Evolutionary conservation across 2,329 filamentous ascomycete species (phyloP), one percentile per base, ranked within the genome.

Genomic region (Dothideomycetidae sp.): DNA sequence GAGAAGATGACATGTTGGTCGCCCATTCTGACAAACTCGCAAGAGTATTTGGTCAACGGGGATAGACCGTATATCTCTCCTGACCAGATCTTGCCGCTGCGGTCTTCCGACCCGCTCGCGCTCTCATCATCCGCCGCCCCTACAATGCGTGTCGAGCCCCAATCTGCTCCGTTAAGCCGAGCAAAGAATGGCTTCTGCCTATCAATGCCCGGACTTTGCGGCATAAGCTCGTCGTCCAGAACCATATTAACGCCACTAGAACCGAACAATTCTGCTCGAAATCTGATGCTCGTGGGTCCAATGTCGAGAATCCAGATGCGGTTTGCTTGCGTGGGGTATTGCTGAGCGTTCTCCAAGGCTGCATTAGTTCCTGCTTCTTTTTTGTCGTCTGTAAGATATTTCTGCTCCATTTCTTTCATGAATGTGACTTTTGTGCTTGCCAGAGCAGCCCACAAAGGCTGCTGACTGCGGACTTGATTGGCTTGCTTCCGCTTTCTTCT

Each of bases 381-480:
- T 35, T 76, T 78, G 59, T 85, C 81, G 39, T 73, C 73, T 42
- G 78, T 71, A 41, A 78, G 75, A 55, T 81, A 76, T 47, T 81
- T 88, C 55, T 92, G 73, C 60, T 69, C 66, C 56, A 67, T 71
- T 64, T 60, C 86, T 63, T 93, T 90, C 53, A 92, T 78, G 61
- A 93, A 84, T 50, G 90, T 88, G 55, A 94, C 86, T 68, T 94
- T 94, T 53, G 86, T 93, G 62, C 84, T 93, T 36, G 86, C 86
- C 49, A 94, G 72, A 33, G 86, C 86, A 46, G 86, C 84, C 86
- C 86, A 94, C 46, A 94, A 73, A 33, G 86, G 86, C 61, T 94
- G 86, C 53, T 84, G 78, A 56, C 84, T 82, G 57, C 86, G 72
- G 48, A 93, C 84, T 58, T 90, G 82, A 41, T 84, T 85, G 53